phyloP scores from a whole-genome alignment of 2,329 filamentous ascomycete genomes.

The Diaporthe longicolla region DNA sequence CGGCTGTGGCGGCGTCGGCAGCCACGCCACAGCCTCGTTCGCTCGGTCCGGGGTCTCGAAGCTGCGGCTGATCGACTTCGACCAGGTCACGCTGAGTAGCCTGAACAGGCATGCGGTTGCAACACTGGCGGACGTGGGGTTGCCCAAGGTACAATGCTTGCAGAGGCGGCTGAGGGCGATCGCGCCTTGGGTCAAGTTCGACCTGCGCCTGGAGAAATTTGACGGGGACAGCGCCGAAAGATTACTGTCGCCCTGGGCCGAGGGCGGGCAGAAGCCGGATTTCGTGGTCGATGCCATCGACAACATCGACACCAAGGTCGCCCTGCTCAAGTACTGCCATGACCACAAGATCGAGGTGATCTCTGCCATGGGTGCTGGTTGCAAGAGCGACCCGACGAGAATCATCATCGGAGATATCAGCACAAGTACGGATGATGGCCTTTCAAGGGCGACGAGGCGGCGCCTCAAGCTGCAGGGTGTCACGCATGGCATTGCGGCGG shows the following conservation, averaged over 20 bases:
- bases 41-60: slow-evolving; percentile 91
- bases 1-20: slow-evolving; percentile 94
- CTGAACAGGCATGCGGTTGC: slow-evolving; percentile 97
- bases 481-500: slow-evolving; percentile 87
- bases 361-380: slow-evolving; percentile 95
- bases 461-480: slow-evolving; percentile 84
- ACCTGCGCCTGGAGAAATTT: slow-evolving; percentile 88
- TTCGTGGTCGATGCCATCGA: slow-evolving; percentile 98
- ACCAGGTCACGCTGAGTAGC: slow-evolving; percentile 95
- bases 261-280: slow-evolving; percentile 75
- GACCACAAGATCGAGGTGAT: slow-evolving; percentile 84
- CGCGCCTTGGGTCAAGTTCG: slow-evolving; percentile 91
- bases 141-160: slow-evolving; percentile 90
- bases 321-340: slow-evolving; percentile 89
- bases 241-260: slow-evolving; percentile 77
- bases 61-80: slow-evolving; percentile 93
- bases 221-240: slow-evolving; percentile 74
- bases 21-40: slow-evolving; percentile 88
- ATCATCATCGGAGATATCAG: slow-evolving; percentile 95
- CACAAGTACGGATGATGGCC: slow-evolving; percentile 85
- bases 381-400: slow-evolving; percentile 87
- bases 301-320: slow-evolving; percentile 97
- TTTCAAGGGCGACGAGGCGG: slow-evolving; percentile 87
- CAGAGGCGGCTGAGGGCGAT: slow-evolving; percentile 85
- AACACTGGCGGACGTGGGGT: slow-evolving; percentile 93